Percentiles rank a stretch among this genome's conserved stretches.
Conservation (phyloP, 2,329 filamentous ascomycete species). For the Fragosphaeria purpurea region DNA sequence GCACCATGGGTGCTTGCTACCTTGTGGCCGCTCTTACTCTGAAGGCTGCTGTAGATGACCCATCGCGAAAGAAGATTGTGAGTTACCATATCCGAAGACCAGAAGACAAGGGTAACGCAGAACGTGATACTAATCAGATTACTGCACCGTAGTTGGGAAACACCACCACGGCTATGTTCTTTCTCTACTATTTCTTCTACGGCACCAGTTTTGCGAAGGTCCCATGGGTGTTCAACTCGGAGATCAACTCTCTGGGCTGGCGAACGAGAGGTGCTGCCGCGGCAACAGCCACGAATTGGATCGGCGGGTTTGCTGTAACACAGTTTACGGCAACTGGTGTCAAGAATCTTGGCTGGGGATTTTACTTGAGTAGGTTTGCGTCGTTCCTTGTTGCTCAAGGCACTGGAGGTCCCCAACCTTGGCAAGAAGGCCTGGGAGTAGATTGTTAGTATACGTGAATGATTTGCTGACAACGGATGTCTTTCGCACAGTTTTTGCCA, state of each 20-base stretch:
- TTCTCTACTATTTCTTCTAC: slow-evolving; percentile 33
- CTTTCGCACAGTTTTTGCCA: slow-evolving; percentile 8
- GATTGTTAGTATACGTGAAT: no score
- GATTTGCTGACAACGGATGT: slow-evolving; percentile 6
- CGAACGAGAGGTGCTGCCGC: slow-evolving; percentile 31
- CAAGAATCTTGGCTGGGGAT: slow-evolving; percentile 29
- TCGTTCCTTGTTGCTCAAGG: no score
- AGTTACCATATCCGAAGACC: background rate
- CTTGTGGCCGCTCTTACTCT: slow-evolving; percentile 27
- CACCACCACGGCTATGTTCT: slow-evolving; percentile 31
- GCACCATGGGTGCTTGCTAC: slow-evolving; percentile 15
- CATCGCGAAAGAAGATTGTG: background rate
- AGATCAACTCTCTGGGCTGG: slow-evolving; percentile 32
- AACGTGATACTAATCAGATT: background rate
- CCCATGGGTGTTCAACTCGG: slow-evolving; percentile 32
- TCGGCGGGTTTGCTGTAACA: slow-evolving; percentile 31
- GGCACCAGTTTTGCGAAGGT: slow-evolving; percentile 29
- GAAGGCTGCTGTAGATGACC: slow-evolving; percentile 18
- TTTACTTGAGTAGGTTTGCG: slow-evolving; percentile 31
- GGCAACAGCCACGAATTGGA: slow-evolving; percentile 35
- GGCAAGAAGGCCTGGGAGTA: no score
- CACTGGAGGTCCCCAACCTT: no score
- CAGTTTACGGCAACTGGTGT: slow-evolving; percentile 35
- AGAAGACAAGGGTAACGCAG: slow-evolving; percentile 1
- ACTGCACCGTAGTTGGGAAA: slow-evolving; percentile 22